phyloP scores from a whole-genome alignment of 2,329 filamentous ascomycete species.

The Fusarium subtropicale region DNA sequence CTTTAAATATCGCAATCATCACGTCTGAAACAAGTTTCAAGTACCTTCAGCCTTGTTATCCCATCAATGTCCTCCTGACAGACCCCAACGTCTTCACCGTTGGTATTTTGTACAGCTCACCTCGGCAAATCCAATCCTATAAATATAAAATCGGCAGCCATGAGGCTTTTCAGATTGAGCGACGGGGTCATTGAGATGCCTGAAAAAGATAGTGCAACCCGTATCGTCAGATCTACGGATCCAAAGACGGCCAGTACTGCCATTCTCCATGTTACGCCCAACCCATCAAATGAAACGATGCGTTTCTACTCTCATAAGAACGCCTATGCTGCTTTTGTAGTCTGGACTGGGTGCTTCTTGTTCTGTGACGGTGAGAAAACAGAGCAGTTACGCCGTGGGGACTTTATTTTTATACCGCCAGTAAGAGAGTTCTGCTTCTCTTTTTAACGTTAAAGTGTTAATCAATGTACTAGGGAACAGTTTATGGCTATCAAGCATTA shows the following conservation, averaged over 20 bases:
- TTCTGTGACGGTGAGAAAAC: background rate
- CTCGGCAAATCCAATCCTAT: fast-evolving
- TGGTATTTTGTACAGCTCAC: fast-evolving
- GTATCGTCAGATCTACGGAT: background rate
- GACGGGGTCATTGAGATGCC: background rate
- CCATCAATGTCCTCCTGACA: fast-evolving
- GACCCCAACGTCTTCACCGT: background rate
- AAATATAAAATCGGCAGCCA: background rate
- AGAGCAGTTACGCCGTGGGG: background rate
- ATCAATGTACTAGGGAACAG: background rate
- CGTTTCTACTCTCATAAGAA: background rate
- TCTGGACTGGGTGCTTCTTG: background rate
- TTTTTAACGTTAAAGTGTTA: no score
- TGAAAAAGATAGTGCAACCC: background rate
- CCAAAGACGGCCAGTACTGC: background rate
- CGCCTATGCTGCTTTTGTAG: background rate
- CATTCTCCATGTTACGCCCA: background rate
- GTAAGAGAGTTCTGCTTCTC: background rate
- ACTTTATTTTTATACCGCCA: background rate
- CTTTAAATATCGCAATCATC: background rate
- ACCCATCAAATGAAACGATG: background rate
- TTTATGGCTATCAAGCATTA: background rate
- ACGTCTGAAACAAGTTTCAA: background rate
- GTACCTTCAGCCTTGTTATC: fast-evolving
- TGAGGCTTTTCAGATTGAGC: background rate